Conservation (phyloP, 805 yeast species). For the Hanseniaspora taiwanica region DNA sequence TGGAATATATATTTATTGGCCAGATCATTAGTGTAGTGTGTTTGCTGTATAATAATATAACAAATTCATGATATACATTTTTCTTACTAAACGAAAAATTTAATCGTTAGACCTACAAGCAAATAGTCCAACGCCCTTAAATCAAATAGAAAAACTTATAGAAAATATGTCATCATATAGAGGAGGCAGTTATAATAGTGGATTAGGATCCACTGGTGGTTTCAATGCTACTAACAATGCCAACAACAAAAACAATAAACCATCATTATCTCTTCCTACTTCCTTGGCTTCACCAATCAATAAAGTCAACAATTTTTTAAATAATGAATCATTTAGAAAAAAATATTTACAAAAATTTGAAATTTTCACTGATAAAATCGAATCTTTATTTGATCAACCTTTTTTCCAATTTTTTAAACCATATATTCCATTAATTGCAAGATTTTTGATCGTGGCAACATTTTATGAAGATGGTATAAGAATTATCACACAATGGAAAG, state of each 20-base stretch:
- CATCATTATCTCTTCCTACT: no score
- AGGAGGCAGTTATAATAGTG: not conserved
- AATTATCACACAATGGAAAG: constrained; percentile 77
- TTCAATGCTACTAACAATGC: no score
- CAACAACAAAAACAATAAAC: not conserved
- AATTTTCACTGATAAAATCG: constrained; percentile 37
- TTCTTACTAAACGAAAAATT: no score
- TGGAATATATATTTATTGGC: no score
- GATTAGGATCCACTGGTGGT: no score
- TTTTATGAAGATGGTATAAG: constrained; percentile 82
- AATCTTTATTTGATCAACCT: constrained; percentile 38
- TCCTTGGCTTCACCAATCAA: not conserved
- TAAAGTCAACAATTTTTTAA: not conserved
- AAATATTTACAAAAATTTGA: constrained; percentile 25
- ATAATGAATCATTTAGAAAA: not conserved
- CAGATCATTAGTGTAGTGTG: no score
- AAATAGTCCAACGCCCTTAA: not conserved
- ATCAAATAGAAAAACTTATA: no score
- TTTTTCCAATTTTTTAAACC: constrained; percentile 41
- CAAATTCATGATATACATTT: no score
- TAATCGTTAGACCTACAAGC: not conserved
- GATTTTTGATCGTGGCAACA: constrained; percentile 85
- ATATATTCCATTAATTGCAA: constrained; percentile 75
- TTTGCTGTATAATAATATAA: no score
- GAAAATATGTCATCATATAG: not conserved